Conservation (phyloP, 345 rosid species). For the Kandelia obovata region DNA sequence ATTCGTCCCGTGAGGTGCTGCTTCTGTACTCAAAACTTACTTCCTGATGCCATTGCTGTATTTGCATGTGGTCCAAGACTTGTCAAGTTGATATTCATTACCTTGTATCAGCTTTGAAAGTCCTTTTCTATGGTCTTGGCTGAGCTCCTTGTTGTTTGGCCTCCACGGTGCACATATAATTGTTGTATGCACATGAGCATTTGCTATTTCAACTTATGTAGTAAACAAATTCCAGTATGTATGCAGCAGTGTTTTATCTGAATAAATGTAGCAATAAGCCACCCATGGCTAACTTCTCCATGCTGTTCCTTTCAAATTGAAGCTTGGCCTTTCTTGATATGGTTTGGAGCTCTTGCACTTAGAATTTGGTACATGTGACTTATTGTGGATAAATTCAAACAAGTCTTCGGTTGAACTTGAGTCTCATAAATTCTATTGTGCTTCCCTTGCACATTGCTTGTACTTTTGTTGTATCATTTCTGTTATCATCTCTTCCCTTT, state of each 20-base stretch:
- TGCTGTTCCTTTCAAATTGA: background rate
- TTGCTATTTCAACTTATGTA: too few species aligned
- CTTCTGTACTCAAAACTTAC: conserved; percentile 51
- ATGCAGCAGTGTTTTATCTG: background rate
- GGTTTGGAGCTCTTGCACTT: conserved; percentile 2
- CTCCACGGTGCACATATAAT: too few species aligned
- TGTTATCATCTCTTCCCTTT: background rate
- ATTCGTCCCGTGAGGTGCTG: conserved; percentile 51
- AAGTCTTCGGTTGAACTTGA: background rate
- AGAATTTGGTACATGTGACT: background rate
- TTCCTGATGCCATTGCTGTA: conserved; percentile 24
- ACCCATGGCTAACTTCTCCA: background rate
- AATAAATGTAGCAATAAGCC: background rate
- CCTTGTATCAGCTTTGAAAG: background rate
- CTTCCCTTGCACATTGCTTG: background rate
- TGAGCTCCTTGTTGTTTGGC: background rate
- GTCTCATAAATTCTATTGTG: background rate
- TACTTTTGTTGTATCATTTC: background rate
- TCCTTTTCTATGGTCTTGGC: background rate
- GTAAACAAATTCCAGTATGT: too few species aligned
- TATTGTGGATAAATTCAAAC: background rate
- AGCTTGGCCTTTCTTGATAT: background rate
- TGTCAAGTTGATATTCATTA: background rate
- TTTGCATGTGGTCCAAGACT: conserved; percentile 15
- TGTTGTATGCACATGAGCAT: too few species aligned